Conservation (phyloP, 495 filamentous ascomycete species). For the Penicillium fimorum region DNA sequence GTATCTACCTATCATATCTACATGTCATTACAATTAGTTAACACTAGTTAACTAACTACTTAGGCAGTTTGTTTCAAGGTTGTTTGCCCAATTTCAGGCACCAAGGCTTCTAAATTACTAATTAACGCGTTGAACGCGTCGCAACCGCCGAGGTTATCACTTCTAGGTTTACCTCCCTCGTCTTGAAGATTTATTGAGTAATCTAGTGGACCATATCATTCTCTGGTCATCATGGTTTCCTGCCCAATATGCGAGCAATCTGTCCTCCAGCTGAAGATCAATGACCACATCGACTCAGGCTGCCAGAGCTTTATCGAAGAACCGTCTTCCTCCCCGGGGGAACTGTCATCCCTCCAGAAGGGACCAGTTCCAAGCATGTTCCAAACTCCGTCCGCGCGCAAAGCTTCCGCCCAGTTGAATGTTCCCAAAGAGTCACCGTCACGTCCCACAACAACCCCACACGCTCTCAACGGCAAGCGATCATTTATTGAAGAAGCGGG, state of each 20-base stretch:
- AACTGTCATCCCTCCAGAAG: conserved; percentile 47
- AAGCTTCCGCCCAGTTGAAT: conserved; percentile 32
- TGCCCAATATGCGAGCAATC: conserved; percentile 84
- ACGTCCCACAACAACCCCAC: conserved; percentile 26
- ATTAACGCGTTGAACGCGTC: conserved; percentile 12
- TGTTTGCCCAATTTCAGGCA: conserved; percentile 1
- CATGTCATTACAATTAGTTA: not conserved
- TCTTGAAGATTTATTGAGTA: not conserved
- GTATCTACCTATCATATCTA: not conserved
- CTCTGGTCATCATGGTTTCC: conserved; percentile 58
- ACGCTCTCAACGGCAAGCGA: conserved; percentile 38
- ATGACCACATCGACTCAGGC: conserved; percentile 84
- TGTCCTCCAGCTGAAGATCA: conserved; percentile 77
- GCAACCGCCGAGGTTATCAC: conserved; percentile 10
- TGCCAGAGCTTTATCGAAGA: conserved; percentile 62
- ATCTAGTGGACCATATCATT: conserved; percentile 1
- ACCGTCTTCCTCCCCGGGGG: conserved; percentile 36
- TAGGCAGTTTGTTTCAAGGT: not conserved
- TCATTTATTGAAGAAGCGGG: conserved; percentile 28
- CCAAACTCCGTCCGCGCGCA: conserved; percentile 61
- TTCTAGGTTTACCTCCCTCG: not conserved
- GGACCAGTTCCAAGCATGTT: conserved; percentile 70
- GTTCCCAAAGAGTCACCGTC: conserved; percentile 21
- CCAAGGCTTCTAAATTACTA: conserved; percentile 7
- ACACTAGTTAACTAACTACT: no score